phyloP scores from a whole-genome alignment of 805 yeast species.

The Candida khao-thaluensis region DNA sequence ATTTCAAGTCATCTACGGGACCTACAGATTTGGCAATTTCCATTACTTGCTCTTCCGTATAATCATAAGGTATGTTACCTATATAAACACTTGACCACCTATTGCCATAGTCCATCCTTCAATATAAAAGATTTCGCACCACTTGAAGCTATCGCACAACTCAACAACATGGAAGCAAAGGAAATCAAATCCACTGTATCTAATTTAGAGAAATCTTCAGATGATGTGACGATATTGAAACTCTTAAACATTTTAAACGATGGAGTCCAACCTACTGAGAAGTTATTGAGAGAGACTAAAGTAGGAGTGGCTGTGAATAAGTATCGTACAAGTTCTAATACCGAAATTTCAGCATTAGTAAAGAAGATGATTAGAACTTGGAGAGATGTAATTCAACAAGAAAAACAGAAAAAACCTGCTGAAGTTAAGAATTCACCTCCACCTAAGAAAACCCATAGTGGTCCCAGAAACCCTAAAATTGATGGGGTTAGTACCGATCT shows the following conservation, averaged over 20 bases:
- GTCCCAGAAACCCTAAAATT: conserved; percentile 72
- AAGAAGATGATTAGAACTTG: conserved; percentile 80
- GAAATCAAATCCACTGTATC: conserved; percentile 70
- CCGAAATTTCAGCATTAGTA: conserved; percentile 70
- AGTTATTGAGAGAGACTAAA: conserved; percentile 84
- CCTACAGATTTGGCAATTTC: conserved; percentile 87
- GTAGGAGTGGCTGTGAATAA: conserved; percentile 97
- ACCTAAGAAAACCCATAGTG: conserved; percentile 40
- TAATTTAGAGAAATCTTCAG: conserved; percentile 69
- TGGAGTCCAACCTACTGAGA: conserved; percentile 81
- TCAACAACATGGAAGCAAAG: conserved; percentile 55
- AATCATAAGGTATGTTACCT: conserved; percentile 89
- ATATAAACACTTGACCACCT: conserved; percentile 53
- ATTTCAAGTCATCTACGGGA: conserved; percentile 71
- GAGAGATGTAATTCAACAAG: conserved; percentile 83
- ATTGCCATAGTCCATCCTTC: conserved; percentile 9
- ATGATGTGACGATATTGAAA: conserved; percentile 61
- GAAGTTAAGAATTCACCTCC: conserved; percentile 12
- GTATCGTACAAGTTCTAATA: conserved; percentile 63
- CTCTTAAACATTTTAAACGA: conserved; percentile 63
- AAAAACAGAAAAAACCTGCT: conserved; percentile 45
- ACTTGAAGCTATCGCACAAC: not conserved
- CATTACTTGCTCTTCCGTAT: conserved; percentile 88
- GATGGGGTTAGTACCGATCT: conserved; percentile 75
- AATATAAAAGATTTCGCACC: too few relatives aligned